Evolutionary conservation across 1,284 basidiomycete species (phyloP), one percentile per base, ranked within the genome.

Genomic region (Puccinia horiana): DNA sequence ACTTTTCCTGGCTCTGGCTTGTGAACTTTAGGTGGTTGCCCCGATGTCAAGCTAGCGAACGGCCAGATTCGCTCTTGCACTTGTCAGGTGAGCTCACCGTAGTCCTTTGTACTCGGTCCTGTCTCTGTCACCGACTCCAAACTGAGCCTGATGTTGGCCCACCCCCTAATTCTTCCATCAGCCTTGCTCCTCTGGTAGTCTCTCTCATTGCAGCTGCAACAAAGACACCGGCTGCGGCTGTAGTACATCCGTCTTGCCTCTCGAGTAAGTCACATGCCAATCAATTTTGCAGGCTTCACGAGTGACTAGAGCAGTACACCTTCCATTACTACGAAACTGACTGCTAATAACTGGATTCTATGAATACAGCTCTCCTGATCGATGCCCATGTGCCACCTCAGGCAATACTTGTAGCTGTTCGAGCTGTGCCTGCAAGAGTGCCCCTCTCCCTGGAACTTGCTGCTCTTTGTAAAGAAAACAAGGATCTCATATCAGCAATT

Each of bases 191-290:
- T 49, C 61, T 12, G 76, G 76, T 9, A 78, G 65, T 23, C 63
- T 78, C 32, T 47, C 35, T 18, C 63, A 65, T 35, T 78, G 76
- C 44, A 67, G 61, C 49, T 78, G 76, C 18, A 78, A 78, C 63
- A 78, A 69, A 40, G 76, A 78, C 32, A 78, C 76, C 32, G 76
- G 76, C 44, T 78, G 76, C 35, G 76, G 61, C 35, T 78, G 76
- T 32, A 65, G 58, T 23, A 54, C 76, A 35, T 67, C 76, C 14
- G 61, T 69, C 63, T 76, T 76, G 49, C 74, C 74, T 58, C 32
- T 76, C 35, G 54, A 76, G 74, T 76, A 47, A 76, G 74, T 76
- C 52, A 75, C 63, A 40, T 35, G 3, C 29, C 9, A 18, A 32
- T 23, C 54, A 47, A n/a, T 23, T 72, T n/a, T n/a, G n/a, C n/a